Base-by-base conservation (phyloP, 2,329 filamentous ascomycete species). In the Septoria linicola region DNA sequence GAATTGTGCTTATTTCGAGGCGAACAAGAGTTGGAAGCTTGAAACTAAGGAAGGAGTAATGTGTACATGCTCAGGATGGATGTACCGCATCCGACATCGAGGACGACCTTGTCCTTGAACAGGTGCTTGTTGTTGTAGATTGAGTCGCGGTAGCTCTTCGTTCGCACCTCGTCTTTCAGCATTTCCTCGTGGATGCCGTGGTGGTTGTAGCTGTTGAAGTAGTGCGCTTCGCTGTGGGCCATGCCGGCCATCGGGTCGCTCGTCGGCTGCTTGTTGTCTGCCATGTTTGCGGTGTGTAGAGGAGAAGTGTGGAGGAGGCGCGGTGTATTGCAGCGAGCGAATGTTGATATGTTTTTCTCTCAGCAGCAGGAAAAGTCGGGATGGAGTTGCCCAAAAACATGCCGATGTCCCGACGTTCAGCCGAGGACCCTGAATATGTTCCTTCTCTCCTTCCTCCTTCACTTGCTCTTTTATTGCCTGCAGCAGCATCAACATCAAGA, bases 131-230 rank as follows among this genome's bases (percentile, higher is more conserved):
- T 99, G 74, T 97, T 91, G 70, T 96, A 85, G 70, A 99, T 97
- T 43, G 93, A 84, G 72, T 97, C 92, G 79, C 95, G 92, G 80
- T 99, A 99, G 56, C 90, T 95, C 71, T 84, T 83, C 51, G 93
- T 99, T 63, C 93, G 89, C 55, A 99, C 91, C 74, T 99, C 93
- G 76, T 99, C 93, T 86, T 96, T 97, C 89, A 96, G 68, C 55
- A 67, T 25, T 76, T 96, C 91, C 79, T 96, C 91, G 73, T 96
- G 91, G 70, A 96, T 96, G 71, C 89, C 92, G 81, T 97, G 92
- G 76, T 97, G 93, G 73, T 97, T 95, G 73, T 97, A 97, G 74
- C 91, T 96, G 77, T 96, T 97, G 79, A 97, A 97, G 80, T 97
- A 99, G 74, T 97, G 93, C 73, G 95, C 90, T 80, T 99, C 93